Evolutionary conservation across 352 stramenopile genomes (phyloP).

Genomic region (Pythium sukuiense): DNA sequence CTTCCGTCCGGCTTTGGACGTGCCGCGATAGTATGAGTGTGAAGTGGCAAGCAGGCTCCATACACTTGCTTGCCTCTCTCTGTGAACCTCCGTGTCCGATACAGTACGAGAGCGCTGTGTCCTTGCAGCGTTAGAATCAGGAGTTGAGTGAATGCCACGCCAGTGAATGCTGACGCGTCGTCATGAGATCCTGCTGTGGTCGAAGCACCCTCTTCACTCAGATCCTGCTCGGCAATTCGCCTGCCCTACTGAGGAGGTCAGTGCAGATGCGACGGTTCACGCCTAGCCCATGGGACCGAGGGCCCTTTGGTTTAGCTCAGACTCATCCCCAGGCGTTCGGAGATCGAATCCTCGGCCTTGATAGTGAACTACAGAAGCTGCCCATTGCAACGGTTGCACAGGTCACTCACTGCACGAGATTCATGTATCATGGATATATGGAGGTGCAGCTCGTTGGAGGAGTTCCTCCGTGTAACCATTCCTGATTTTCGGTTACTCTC

Average conservation of each 20-base stretch:
- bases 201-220: not conserved
- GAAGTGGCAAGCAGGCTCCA: no score
- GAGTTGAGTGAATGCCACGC: no score
- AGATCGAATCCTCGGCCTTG: no score
- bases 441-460: not conserved
- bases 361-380: not conserved
- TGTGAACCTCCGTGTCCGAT: no score
- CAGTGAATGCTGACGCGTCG: not conserved
- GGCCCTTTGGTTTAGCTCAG: not conserved
- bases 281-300: not conserved
- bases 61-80: no score
- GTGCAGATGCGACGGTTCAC: not conserved
- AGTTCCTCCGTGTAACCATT: not conserved
- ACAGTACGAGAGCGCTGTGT: no score
- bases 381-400: not conserved
- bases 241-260: not conserved
- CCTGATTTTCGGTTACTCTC: not conserved
- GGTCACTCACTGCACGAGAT: not conserved
- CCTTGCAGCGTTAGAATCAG: no score
- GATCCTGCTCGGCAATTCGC: not conserved
- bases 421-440: not conserved
- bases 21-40: no score
- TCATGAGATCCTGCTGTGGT: not conserved
- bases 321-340: not conserved
- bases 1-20: no score